Evolutionary conservation across 2,329 filamentous ascomycete genomes (phyloP).

Genomic region (Magnaporthiopsis rhizophila): DNA sequence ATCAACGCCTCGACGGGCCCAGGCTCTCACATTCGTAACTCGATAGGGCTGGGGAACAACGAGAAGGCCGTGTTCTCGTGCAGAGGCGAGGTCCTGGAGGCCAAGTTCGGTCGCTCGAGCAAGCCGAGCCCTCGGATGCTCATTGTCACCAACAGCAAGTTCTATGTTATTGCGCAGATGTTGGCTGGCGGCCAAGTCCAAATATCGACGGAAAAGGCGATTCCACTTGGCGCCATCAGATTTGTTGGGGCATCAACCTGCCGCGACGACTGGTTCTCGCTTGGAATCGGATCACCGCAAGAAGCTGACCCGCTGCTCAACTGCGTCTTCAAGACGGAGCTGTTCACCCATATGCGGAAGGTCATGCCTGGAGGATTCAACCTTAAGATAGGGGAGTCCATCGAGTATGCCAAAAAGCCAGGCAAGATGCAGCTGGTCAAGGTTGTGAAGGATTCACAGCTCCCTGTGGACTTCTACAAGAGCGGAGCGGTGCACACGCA

Average conservation of each 20-base stretch:
- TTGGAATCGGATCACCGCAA: slow-evolving; percentile 82
- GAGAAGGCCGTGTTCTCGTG: slow-evolving; percentile 85
- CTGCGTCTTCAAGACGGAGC: slow-evolving; percentile 93
- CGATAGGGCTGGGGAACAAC: slow-evolving; percentile 60
- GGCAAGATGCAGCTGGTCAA: slow-evolving; percentile 86
- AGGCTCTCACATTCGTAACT: slow-evolving; percentile 70
- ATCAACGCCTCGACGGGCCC: slow-evolving; percentile 73
- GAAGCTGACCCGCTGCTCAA: slow-evolving; percentile 90
- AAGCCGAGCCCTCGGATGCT: slow-evolving; percentile 83
- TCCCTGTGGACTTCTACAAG: slow-evolving; percentile 81
- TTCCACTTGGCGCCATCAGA: slow-evolving; percentile 82
- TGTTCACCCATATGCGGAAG: slow-evolving; percentile 84
- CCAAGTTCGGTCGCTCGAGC: slow-evolving; percentile 93
- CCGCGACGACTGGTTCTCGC: slow-evolving; percentile 94
- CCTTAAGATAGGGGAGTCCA: slow-evolving; percentile 72
- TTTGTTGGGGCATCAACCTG: slow-evolving; percentile 72
- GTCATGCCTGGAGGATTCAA: slow-evolving; percentile 73
- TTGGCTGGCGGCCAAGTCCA: slow-evolving; percentile 74
- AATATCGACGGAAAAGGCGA: slow-evolving; percentile 72
- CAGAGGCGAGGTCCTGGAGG: slow-evolving; percentile 79
- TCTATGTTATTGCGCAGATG: slow-evolving; percentile 82
- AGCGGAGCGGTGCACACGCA: slow-evolving; percentile 84
- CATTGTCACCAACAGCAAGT: slow-evolving; percentile 74
- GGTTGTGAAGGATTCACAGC: slow-evolving; percentile 76
- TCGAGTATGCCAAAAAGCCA: slow-evolving; percentile 97